Percentiles rank a stretch among this genome's conserved stretches.
Evolutionary conservation across 2,329 filamentous ascomycete species (phyloP).

Genomic region (Penicillium sp.): DNA sequence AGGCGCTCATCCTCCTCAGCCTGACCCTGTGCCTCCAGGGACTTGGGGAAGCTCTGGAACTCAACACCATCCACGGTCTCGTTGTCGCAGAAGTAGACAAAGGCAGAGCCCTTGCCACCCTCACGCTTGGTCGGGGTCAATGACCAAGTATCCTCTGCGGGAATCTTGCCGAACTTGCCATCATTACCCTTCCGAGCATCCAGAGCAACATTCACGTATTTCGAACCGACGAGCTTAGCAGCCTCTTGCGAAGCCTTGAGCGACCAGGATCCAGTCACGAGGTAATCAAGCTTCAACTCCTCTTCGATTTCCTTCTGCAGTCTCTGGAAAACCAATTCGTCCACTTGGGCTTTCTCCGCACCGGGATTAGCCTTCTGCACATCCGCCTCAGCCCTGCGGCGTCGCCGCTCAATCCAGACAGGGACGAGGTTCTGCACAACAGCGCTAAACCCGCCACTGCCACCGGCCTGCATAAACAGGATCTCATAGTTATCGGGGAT

Average conservation of each 20-base stretch:
- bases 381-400: constrained; percentile 58
- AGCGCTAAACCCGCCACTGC: constrained; percentile 80
- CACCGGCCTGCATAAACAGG: constrained; percentile 68
- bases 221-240: constrained; percentile 69
- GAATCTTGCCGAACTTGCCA: constrained; percentile 84
- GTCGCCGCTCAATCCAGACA: constrained; percentile 73
- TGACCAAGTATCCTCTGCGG: constrained; percentile 72
- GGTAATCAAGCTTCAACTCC: constrained; percentile 80
- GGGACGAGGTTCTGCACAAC: constrained; percentile 80
- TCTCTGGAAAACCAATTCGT: constrained; percentile 58
- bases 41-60: constrained; percentile 70
- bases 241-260: constrained; percentile 86
- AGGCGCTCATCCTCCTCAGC: constrained; percentile 65
- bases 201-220: constrained; percentile 72
- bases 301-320: constrained; percentile 64
- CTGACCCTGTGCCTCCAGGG: constrained; percentile 54
- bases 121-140: constrained; percentile 62
- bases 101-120: constrained; percentile 52
- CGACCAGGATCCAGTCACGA: constrained; percentile 89
- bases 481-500: constrained; percentile 86
- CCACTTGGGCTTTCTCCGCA: constrained; percentile 53
- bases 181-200: constrained; percentile 64
- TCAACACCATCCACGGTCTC: constrained; percentile 81
- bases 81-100: constrained; percentile 91
- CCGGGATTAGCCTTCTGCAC: constrained; percentile 43